These are phyloP conservation scores for Eucommia ulmoides DNA, from an alignment of 257 asterid genomes.

Conservation along the genomic window DNA sequence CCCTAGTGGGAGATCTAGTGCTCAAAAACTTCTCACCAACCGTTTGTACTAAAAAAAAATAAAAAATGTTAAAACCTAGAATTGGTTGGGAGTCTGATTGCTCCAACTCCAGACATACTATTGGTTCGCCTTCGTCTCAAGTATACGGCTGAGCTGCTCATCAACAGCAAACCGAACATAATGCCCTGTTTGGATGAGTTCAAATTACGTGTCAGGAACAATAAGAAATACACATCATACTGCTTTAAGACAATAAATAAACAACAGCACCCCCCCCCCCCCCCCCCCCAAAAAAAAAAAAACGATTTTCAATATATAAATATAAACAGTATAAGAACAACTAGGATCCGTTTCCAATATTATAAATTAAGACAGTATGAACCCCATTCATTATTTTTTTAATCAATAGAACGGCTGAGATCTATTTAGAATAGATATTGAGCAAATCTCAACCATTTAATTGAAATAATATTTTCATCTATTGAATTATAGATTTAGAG, in stretches of 20 bases:
- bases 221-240: neutral
- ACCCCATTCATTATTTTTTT: too few species aligned
- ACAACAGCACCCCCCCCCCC: too few species aligned
- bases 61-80: conserved; percentile 71
- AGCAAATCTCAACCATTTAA: too few species aligned
- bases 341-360: neutral
- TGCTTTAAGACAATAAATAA: too few species aligned
- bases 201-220: neutral
- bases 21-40: too few species aligned
- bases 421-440: too few species aligned
- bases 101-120: conserved; percentile 32
- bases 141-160: conserved; percentile 76
- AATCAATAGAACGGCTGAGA: too few species aligned
- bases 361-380: neutral
- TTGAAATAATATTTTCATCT: too few species aligned
- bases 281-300: neutral
- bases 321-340: neutral
- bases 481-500: too few species aligned
- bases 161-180: conserved; percentile 49
- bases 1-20: too few species aligned
- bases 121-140: conserved; percentile 42
- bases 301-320: neutral
- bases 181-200: conserved; percentile 30
- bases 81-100: conserved; percentile 55
- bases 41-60: too few species aligned